phyloP scores from a whole-genome alignment of 2,329 filamentous ascomycete genomes.

The Chaetomiaceae sp. region DNA sequence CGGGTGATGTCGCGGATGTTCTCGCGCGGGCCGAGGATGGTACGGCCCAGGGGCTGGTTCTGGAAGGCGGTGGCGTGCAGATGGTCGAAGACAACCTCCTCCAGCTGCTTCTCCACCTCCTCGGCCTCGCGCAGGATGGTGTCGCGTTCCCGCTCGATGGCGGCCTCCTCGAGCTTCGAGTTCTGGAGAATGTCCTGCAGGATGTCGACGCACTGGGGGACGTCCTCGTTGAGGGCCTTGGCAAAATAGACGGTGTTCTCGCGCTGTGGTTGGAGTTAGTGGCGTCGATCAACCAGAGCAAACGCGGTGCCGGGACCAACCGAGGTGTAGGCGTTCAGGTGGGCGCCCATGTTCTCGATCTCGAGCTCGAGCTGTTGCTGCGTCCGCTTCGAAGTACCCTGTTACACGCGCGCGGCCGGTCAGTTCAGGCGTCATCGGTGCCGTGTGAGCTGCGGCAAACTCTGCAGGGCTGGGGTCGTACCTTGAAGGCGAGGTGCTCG shows the following conservation, averaged over 20 bases:
- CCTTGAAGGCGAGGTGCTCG: slow-evolving; percentile 99
- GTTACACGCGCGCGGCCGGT: slow-evolving; percentile 9
- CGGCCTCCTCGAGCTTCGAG: slow-evolving; percentile 89
- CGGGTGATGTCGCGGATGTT: slow-evolving; percentile 96
- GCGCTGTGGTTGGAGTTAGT: slow-evolving; percentile 49
- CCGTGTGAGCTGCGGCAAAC: not conserved
- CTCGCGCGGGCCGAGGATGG: slow-evolving; percentile 93
- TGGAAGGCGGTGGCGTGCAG: slow-evolving; percentile 97
- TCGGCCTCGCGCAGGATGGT: slow-evolving; percentile 98
- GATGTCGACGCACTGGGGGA: slow-evolving; percentile 94
- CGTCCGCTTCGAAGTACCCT: slow-evolving; percentile 90
- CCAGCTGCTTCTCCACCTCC: slow-evolving; percentile 99
- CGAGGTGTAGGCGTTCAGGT: slow-evolving; percentile 99
- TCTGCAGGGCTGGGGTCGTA: slow-evolving; percentile 39
- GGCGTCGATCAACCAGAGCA: not conserved
- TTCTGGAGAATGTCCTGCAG: slow-evolving; percentile 98
- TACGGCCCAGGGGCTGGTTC: slow-evolving; percentile 90
- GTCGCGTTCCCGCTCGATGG: slow-evolving; percentile 96
- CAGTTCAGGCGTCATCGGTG: not conserved
- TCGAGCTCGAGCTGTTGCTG: slow-evolving; percentile 98
- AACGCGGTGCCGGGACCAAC: slow-evolving; percentile 41
- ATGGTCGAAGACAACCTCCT: slow-evolving; percentile 99
- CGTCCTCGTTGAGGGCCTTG: slow-evolving; percentile 97
- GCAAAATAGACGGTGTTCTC: slow-evolving; percentile 99
- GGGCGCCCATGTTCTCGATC: slow-evolving; percentile 99